Conservation (phyloP, 2,329 filamentous ascomycete genomes). For the Colletotrichum trifolii region DNA sequence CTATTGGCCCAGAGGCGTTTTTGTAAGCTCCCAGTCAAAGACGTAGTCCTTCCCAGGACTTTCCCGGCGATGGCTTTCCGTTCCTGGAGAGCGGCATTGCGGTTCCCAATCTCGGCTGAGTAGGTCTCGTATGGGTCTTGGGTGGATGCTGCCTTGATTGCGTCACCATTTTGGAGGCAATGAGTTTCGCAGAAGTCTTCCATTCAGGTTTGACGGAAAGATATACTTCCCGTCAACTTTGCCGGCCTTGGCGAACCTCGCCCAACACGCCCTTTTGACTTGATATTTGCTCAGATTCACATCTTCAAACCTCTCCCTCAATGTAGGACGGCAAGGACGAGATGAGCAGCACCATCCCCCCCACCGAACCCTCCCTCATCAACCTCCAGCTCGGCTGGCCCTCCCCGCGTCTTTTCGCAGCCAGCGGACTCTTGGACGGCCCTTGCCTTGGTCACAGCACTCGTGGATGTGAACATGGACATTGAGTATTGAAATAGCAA, state of each 20-base stretch:
- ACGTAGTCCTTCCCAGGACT: slow-evolving; percentile 40
- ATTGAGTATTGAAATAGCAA: too few relatives aligned
- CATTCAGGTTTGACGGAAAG: slow-evolving; percentile 44
- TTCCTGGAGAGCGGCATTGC: slow-evolving; percentile 21
- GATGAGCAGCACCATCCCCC: not conserved
- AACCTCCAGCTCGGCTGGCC: slow-evolving; percentile 79
- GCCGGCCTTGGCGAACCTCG: not conserved
- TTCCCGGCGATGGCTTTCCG: not conserved
- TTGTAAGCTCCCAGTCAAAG: slow-evolving; percentile 50
- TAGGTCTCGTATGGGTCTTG: slow-evolving; percentile 44
- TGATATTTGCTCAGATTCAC: not conserved
- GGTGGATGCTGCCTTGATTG: slow-evolving; percentile 43
- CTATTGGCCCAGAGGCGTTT: slow-evolving; percentile 48
- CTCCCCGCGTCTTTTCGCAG: slow-evolving; percentile 71
- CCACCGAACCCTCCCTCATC: slow-evolving; percentile 53
- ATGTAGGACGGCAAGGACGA: not conserved
- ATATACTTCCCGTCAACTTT: slow-evolving; percentile 41
- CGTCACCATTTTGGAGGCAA: slow-evolving; percentile 47
- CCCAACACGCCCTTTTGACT: too few relatives aligned
- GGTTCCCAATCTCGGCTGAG: slow-evolving; percentile 37
- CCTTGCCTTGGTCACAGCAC: too few relatives aligned
- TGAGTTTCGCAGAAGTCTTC: slow-evolving; percentile 45
- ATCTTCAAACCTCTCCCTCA: not conserved
- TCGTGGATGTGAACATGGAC: too few relatives aligned
- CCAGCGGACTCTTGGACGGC: slow-evolving; percentile 69